Conservation (phyloP, 495 filamentous ascomycete genomes). For the Xanthoparmelia taractica region DNA sequence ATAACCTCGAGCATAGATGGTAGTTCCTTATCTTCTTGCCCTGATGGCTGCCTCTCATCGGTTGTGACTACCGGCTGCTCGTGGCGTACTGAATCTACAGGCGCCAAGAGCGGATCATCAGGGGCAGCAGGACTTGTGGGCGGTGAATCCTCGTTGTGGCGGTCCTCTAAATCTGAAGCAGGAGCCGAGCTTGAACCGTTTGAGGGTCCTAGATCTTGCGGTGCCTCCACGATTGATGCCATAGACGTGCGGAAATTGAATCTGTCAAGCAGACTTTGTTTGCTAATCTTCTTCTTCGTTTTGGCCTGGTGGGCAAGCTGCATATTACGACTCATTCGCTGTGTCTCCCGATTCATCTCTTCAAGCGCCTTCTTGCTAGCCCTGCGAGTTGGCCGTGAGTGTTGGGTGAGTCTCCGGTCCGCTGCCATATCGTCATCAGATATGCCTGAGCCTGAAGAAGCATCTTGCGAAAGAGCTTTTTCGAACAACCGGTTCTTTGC, state of each 20-base stretch:
- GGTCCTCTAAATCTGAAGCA: slow-evolving; percentile 44
- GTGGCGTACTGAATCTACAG: not conserved
- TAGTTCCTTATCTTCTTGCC: slow-evolving; percentile 20
- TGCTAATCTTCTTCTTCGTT: slow-evolving; percentile 87
- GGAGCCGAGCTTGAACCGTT: slow-evolving; percentile 37
- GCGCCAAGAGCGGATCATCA: slow-evolving; percentile 25
- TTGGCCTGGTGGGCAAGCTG: slow-evolving; percentile 84
- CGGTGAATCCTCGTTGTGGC: slow-evolving; percentile 39
- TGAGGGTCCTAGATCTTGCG: slow-evolving; percentile 33
- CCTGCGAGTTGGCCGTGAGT: slow-evolving; percentile 65
- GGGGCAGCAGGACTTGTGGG: slow-evolving; percentile 42
- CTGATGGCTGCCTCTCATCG: not conserved
- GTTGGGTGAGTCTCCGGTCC: slow-evolving; percentile 53
- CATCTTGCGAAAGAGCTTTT: slow-evolving; percentile 26
- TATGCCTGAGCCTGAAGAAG: slow-evolving; percentile 23
- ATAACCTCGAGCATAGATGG: slow-evolving; percentile 24
- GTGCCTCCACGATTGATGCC: slow-evolving; percentile 22
- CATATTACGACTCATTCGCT: slow-evolving; percentile 80
- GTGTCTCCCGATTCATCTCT: slow-evolving; percentile 88
- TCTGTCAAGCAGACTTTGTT: slow-evolving; percentile 70
- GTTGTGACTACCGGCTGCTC: not conserved
- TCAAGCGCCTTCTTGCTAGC: slow-evolving; percentile 95
- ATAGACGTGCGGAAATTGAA: slow-evolving; percentile 61
- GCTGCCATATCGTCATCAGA: slow-evolving; percentile 50
- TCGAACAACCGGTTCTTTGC: slow-evolving; percentile 38